Percentiles rank a stretch among this genome's conserved stretches.
Evolutionary conservation across 331 rosid genomes (phyloP).

Genomic region (Telfairia occidentalis): DNA sequence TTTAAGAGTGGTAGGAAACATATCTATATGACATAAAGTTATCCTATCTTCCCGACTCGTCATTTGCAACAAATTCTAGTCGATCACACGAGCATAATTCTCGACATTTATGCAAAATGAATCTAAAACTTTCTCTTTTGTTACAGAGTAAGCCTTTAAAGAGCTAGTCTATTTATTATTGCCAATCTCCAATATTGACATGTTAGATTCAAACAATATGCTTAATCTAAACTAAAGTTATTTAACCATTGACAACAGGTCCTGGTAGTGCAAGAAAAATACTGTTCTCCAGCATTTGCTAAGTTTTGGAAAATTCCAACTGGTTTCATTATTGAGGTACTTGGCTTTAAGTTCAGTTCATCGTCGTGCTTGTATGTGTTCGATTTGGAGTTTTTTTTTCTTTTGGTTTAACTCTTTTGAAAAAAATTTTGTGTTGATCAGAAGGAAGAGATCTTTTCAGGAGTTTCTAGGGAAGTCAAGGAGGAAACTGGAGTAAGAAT

Average conservation of each 20-base stretch:
- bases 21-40: background rate
- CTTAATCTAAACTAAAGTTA: background rate
- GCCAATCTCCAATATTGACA: background rate
- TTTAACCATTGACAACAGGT: constrained; percentile 32
- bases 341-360: background rate
- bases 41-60: background rate
- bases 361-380: background rate
- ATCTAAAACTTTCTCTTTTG: background rate
- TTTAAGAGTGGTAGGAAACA: background rate
- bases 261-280: constrained; percentile 89
- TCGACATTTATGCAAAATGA: background rate
- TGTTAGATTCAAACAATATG: background rate
- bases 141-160: background rate
- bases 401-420: background rate
- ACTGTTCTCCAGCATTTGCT: constrained; percentile 35
- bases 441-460: constrained; percentile 89
- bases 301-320: constrained; percentile 97
- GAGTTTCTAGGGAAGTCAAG: constrained; percentile 89
- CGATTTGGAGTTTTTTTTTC: background rate
- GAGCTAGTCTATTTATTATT: background rate
- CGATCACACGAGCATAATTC: background rate
- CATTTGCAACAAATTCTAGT: background rate
- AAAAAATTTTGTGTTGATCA: constrained; percentile 22
- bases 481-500: constrained; percentile 88
- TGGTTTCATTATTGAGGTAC: constrained; percentile 85